Conservation (phyloP, 2,329 filamentous ascomycete species). For the Fusarium secorum region DNA sequence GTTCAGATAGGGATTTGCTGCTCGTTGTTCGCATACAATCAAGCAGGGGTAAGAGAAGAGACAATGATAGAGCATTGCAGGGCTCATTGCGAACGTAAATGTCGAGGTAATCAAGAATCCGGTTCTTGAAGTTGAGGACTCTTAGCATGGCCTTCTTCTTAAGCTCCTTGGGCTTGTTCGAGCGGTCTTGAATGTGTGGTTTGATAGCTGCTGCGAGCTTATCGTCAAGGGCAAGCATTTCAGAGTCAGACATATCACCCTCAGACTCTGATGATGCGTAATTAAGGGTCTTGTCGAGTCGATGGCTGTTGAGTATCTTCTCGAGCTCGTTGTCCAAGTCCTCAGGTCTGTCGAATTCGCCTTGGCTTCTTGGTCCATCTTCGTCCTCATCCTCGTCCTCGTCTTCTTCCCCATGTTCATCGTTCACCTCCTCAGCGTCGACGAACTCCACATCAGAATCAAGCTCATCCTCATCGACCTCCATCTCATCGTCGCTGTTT, state of each 20-base stretch:
- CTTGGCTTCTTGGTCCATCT: conserved; percentile 52
- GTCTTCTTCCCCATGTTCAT: conserved; percentile 50
- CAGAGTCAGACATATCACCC: conserved; percentile 91
- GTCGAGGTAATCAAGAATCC: conserved; percentile 85
- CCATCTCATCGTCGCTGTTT: conserved; percentile 67
- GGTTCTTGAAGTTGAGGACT: conserved; percentile 93
- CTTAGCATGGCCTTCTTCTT: conserved; percentile 87
- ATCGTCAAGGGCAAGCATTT: conserved; percentile 89
- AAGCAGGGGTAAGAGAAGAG: conserved; percentile 79
- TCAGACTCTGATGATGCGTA: conserved; percentile 68
- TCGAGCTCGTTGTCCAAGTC: conserved; percentile 78
- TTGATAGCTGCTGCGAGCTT: conserved; percentile 87
- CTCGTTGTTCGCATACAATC: conserved; percentile 77
- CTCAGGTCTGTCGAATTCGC: conserved; percentile 52
- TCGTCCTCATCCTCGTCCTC: conserved; percentile 57
- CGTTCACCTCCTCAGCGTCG: conserved; percentile 53
- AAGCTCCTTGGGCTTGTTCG: conserved; percentile 76
- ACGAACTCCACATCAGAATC: conserved; percentile 61
- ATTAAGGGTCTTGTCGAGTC: conserved; percentile 65
- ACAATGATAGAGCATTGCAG: conserved; percentile 70
- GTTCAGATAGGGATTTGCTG: conserved; percentile 77
- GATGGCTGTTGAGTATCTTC: conserved; percentile 77
- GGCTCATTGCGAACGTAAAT: conserved; percentile 85
- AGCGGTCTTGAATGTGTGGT: conserved; percentile 69
- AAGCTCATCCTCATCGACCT: conserved; percentile 55